phyloP scores from a whole-genome alignment of 2,329 filamentous ascomycete genomes.

The Rugonectria rugulosa region DNA sequence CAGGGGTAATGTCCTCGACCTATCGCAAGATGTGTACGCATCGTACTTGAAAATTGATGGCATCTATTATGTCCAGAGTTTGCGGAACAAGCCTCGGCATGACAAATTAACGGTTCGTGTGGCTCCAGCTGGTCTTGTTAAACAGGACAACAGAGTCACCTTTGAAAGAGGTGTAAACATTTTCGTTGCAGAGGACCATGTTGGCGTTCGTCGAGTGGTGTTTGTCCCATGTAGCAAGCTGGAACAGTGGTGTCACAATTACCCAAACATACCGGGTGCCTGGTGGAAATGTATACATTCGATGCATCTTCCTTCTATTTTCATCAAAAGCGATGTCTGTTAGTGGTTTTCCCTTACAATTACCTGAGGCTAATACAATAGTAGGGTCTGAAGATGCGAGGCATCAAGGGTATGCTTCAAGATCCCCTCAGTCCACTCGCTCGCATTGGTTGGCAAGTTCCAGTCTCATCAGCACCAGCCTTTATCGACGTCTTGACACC shows the following conservation, averaged over 20 bases:
- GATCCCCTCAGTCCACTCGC: background rate
- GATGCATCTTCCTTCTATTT: background rate
- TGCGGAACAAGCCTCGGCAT: background rate
- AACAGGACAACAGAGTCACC: background rate
- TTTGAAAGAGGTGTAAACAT: background rate
- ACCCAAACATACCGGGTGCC: background rate
- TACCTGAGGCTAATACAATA: background rate
- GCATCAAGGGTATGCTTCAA: background rate
- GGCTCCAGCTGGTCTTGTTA: no score
- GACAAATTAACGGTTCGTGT: background rate
- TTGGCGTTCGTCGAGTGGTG: background rate
- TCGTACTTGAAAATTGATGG: background rate
- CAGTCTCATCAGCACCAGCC: constrained; percentile 2
- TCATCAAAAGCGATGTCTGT: constrained; percentile 8
- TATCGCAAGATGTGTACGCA: background rate
- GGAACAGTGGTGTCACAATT: background rate
- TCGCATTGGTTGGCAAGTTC: constrained; percentile 15
- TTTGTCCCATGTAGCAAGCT: background rate
- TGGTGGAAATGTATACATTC: constrained; percentile 15
- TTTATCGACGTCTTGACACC: constrained; percentile 15
- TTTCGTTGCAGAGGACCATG: background rate
- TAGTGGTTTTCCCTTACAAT: background rate
- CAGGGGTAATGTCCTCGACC: background rate
- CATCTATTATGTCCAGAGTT: background rate
- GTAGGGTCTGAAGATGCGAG: background rate